Base-by-base conservation (phyloP, 2,329 filamentous ascomycete species). In the Xylariales sp. region DNA sequence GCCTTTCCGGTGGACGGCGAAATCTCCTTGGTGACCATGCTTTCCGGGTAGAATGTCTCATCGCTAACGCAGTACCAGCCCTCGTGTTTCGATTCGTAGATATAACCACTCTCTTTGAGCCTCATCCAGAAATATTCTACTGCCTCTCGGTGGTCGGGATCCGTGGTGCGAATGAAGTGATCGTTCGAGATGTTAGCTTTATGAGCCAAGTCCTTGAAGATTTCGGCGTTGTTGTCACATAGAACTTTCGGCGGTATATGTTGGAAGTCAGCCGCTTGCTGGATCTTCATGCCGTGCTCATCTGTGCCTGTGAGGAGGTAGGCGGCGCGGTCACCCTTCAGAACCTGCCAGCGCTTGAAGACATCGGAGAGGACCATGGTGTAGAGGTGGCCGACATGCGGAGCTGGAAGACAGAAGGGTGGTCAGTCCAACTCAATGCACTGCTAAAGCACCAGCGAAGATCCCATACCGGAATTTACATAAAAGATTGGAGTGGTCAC, bases 21-120 rank as follows among this genome's bases (percentile, higher is more conserved):
- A 25, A 93, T 66, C 35, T 81, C 77, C 29, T 83, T 75, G 53
- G 88, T 79, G 18, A 97, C 79, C 53, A 81, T 69, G 6, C 79
- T 78, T 37, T 83, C 76, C 0, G 91, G 88, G 57, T 96, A 97
- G 63, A 95, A 98, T 27, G 91, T 91, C 70, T 98, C 93, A 60
- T 98, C 93, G 59, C 87, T 89, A 38, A 98, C 84, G 40, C 86
- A 93, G 61, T 98, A 98, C 93, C 93, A 98, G 2, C 93, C 93
- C 56, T 88, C 80, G 53, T 97, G 93, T 50, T 85, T 88, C 10
- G 81, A 79, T 53, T 85, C 81, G 63, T 96, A 96, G 38, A 97
- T 83, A 43, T 85, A 82, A 7, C 85, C 84, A 32, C 76, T 72
- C 38, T 89, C 80, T 52, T 83, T 74, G 42, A 98, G 70, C 58